Evolutionary conservation across 1,284 basidiomycete species (phyloP).

Genomic region (Ceratobasidium sp.): DNA sequence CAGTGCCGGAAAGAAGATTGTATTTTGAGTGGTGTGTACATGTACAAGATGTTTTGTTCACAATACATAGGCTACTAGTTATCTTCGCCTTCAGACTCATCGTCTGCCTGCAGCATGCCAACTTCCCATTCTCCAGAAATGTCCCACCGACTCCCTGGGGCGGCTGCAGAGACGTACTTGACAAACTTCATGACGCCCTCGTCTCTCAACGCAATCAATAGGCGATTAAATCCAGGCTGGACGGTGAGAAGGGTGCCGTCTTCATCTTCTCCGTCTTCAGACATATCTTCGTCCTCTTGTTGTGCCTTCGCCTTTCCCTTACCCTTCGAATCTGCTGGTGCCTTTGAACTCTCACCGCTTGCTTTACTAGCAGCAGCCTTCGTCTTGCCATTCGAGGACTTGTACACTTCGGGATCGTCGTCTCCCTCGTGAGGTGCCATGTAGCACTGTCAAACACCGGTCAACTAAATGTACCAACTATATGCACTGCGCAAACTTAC

Average conservation of each 20-base stretch:
- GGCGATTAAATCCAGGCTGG: slow-evolving; percentile 90
- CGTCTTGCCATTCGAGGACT: slow-evolving; percentile 59
- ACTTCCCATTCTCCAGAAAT: slow-evolving; percentile 90
- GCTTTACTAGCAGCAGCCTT: slow-evolving; percentile 27
- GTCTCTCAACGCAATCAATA: slow-evolving; percentile 91
- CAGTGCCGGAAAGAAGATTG: slow-evolving; percentile 82
- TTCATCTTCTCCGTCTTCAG: slow-evolving; percentile 70
- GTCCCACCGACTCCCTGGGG: slow-evolving; percentile 90
- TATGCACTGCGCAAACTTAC: slow-evolving; percentile 56
- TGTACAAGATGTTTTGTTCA: background rate
- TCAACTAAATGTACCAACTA: slow-evolving; percentile 12
- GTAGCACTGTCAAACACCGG: slow-evolving; percentile 71
- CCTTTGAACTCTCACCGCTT: slow-evolving; percentile 41
- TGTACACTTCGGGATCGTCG: slow-evolving; percentile 94
- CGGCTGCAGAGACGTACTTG: slow-evolving; percentile 90
- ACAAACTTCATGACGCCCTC: slow-evolving; percentile 94
- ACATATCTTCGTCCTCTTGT: slow-evolving; percentile 58
- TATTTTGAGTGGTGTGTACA: slow-evolving; percentile 63
- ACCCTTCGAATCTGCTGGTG: background rate
- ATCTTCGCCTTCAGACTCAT: slow-evolving; percentile 66
- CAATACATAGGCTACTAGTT: slow-evolving; percentile 55
- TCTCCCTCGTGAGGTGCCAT: slow-evolving; percentile 93
- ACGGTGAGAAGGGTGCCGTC: slow-evolving; percentile 89
- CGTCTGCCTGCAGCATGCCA: slow-evolving; percentile 58
- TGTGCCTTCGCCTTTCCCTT: slow-evolving; percentile 46